Evolutionary conservation across 345 rosid species (phyloP).

Genomic region (Corchorus olitorius): DNA sequence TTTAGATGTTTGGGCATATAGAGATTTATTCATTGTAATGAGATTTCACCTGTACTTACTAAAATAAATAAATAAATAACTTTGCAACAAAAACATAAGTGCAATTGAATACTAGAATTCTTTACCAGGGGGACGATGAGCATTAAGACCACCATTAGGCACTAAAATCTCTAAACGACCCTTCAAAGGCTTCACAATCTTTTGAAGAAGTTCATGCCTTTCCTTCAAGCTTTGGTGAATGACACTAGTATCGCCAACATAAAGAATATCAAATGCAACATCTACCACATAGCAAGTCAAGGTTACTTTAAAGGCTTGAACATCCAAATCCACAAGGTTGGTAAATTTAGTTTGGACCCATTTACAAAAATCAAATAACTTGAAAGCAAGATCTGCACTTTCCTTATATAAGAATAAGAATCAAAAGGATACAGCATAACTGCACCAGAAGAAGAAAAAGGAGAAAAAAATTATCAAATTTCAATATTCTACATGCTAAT

Average conservation of each 20-base stretch:
- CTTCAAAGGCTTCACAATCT: slow-evolving; percentile 78
- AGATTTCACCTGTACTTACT: too few relatives aligned
- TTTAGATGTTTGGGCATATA: too few relatives aligned
- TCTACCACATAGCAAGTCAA: slow-evolving; percentile 58
- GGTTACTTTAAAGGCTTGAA: slow-evolving; percentile 25
- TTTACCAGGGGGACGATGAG: slow-evolving; percentile 58
- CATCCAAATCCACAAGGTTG: slow-evolving; percentile 5
- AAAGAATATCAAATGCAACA: slow-evolving; percentile 95
- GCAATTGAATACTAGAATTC: background rate
- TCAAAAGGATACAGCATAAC: slow-evolving; percentile 93
- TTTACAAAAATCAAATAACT: slow-evolving; percentile 16
- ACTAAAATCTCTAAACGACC: slow-evolving; percentile 82
- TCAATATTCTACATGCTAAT: background rate
- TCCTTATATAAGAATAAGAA: slow-evolving; percentile 6
- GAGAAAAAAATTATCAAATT: slow-evolving; percentile 9
- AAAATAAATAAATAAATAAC: too few relatives aligned
- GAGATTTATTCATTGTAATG: too few relatives aligned
- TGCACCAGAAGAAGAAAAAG: slow-evolving; percentile 43
- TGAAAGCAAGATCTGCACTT: slow-evolving; percentile 19
- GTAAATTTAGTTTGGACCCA: slow-evolving; percentile 18
- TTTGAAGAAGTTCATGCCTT: slow-evolving; percentile 74
- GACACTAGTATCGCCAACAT: slow-evolving; percentile 91
- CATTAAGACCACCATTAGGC: slow-evolving; percentile 78
- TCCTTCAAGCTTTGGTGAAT: slow-evolving; percentile 94
- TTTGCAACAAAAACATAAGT: background rate